phyloP scores from a whole-genome alignment of 2,329 filamentous ascomycete genomes.

The Colletotrichum lentis region DNA sequence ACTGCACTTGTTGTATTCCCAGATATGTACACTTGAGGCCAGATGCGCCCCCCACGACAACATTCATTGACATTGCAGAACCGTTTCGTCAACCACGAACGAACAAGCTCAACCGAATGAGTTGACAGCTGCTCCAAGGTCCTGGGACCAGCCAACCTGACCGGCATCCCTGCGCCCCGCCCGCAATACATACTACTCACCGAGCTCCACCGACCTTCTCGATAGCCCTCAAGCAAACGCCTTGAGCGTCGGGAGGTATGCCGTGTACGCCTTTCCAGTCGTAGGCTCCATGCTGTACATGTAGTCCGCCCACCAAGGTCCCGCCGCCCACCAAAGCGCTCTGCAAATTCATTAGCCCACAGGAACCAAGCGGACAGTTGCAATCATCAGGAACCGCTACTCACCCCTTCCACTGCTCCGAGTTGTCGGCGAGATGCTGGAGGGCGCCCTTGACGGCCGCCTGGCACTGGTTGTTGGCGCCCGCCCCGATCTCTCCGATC shows the following conservation, averaged over 20 bases:
- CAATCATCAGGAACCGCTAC: neutral
- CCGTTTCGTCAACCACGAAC: neutral
- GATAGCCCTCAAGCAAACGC: conserved; percentile 17
- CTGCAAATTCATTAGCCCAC: conserved; percentile 40
- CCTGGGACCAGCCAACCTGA: no score
- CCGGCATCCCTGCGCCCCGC: neutral
- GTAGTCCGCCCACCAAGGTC: conserved; percentile 62
- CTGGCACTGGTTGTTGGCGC: conserved; percentile 56
- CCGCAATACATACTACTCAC: neutral
- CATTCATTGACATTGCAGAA: conserved; percentile 24
- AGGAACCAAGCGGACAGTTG: neutral
- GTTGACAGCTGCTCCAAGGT: no score
- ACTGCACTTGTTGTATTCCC: conserved; percentile 15
- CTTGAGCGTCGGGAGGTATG: conserved; percentile 33
- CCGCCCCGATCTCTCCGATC: conserved; percentile 61
- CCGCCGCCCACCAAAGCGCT: conserved; percentile 59
- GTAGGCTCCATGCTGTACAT: conserved; percentile 52
- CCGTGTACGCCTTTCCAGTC: conserved; percentile 48
- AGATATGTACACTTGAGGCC: conserved; percentile 20
- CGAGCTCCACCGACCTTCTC: neutral
- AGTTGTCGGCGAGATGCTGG: conserved; percentile 57
- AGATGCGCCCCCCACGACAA: neutral
- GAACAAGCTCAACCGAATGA: no score
- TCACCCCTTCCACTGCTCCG: conserved; percentile 59
- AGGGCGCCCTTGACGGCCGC: conserved; percentile 58